Conservation (phyloP, 2,329 filamentous ascomycete species). For the Colletotrichum caudatum region DNA sequence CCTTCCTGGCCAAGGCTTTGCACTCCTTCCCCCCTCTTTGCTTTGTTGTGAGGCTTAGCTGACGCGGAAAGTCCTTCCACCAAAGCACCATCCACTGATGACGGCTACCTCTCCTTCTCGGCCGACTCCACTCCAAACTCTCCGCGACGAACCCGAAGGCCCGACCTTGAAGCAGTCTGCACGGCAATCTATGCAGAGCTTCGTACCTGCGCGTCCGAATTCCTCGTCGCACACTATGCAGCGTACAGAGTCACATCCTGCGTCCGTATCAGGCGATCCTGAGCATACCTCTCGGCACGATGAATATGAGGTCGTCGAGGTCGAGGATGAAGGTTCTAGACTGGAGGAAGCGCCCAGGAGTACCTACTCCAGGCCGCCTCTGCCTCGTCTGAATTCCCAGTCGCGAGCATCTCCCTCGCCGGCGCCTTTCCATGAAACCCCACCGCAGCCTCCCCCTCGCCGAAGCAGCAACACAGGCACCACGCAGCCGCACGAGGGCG, state of each 20-base stretch:
- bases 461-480: constrained; percentile 26
- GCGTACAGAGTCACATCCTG: constrained; percentile 18
- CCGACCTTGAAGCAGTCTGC: constrained; percentile 16
- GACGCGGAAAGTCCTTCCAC: constrained; percentile 22
- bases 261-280: constrained; percentile 25
- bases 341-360: constrained; percentile 30
- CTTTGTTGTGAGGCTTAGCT: constrained; percentile 20
- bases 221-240: constrained; percentile 33
- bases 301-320: constrained; percentile 41
- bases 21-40: constrained; percentile 16
- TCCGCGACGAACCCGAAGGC: constrained; percentile 28
- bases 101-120: constrained; percentile 37
- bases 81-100: constrained; percentile 34
- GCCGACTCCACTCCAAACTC: constrained; percentile 37
- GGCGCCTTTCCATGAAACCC: constrained; percentile 24
- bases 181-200: constrained; percentile 27
- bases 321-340: constrained; percentile 28
- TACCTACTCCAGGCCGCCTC: constrained; percentile 21
- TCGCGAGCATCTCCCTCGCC: constrained; percentile 37
- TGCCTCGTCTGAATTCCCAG: constrained; percentile 42
- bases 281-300: constrained; percentile 33
- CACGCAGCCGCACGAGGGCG: constrained; percentile 33
- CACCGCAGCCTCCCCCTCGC: constrained; percentile 16
- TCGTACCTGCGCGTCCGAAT: constrained; percentile 24
- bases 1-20: constrained; percentile 19